These are phyloP conservation scores for Pholiota molesta DNA, from an alignment of 768 basidiomycete species.

Conservation along the genomic window DNA sequence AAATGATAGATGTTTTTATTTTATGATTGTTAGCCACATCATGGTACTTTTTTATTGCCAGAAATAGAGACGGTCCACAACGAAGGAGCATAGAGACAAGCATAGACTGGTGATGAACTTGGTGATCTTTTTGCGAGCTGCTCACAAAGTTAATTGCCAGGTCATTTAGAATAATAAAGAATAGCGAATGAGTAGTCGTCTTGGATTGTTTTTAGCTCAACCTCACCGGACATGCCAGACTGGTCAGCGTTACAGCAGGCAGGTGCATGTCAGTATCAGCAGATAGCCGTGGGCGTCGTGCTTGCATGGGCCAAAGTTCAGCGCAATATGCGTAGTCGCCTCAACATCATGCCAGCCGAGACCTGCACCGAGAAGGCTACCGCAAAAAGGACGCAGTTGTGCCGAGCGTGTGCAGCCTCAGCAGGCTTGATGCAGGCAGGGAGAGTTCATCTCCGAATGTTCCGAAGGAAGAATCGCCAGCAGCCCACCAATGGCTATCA, in stretches of 20 bases:
- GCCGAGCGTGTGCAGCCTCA: slow-evolving; percentile 1
- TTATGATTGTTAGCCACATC: too few relatives aligned
- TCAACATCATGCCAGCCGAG: not conserved
- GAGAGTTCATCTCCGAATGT: slow-evolving; percentile 5
- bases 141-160: not conserved
- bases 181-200: not conserved
- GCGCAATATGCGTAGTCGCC: not conserved
- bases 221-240: not conserved
- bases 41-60: not conserved
- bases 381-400: not conserved
- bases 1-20: too few relatives aligned
- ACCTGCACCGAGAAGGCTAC: not conserved
- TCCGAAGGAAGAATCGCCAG: not conserved
- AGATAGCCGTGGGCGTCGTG: not conserved
- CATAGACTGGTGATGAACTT: not conserved
- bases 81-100: not conserved
- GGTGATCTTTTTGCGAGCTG: not conserved
- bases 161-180: not conserved
- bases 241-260: not conserved
- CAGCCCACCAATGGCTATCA: slow-evolving; percentile 2
- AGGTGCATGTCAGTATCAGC: not conserved
- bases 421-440: too few relatives aligned
- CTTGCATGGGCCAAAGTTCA: not conserved
- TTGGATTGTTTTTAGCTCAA: not conserved
- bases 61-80: not conserved